Evolutionary conservation across 192 early-diverging fungal genomes (phyloP).

Genomic region (Coemansia sp.): DNA sequence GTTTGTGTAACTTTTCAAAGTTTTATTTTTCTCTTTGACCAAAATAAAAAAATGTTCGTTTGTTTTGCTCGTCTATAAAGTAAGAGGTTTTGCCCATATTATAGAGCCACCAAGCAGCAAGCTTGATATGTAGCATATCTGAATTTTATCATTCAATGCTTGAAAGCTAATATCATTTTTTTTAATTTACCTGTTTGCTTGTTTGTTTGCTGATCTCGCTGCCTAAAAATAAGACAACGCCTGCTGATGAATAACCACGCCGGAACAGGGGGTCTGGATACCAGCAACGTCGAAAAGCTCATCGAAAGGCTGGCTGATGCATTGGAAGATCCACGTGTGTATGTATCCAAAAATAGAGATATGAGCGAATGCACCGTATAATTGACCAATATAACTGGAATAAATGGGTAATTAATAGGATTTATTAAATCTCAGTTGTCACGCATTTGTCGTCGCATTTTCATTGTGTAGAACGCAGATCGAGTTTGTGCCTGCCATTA

Average conservation of each 20-base stretch:
- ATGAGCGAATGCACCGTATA: background rate
- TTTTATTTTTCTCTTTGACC: too few species aligned
- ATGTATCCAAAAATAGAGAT: slow-evolving; percentile 14
- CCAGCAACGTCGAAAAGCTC: background rate
- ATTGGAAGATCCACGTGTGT: slow-evolving; percentile 25
- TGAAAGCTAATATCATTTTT: background rate
- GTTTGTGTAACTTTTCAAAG: too few species aligned
- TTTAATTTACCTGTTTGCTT: background rate
- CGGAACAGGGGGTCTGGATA: background rate
- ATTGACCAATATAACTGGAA: background rate
- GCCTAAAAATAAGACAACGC: background rate
- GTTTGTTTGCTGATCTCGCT: background rate
- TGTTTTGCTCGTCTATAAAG: too few species aligned
- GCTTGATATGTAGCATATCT: too few species aligned
- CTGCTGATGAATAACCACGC: background rate
- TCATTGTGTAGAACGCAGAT: slow-evolving; percentile 16
- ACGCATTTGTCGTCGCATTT: background rate
- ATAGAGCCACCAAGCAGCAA: too few species aligned
- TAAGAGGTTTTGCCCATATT: too few species aligned
- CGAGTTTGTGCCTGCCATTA: slow-evolving; percentile 15
- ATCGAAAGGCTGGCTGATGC: slow-evolving; percentile 21
- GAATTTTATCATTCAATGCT: too few species aligned
- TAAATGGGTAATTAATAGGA: too few species aligned
- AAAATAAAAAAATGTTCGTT: too few species aligned
- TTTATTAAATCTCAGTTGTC: background rate